phyloP scores from a whole-genome alignment of 192 early-diverging fungal species.

The Coemansia nantahalensis region DNA sequence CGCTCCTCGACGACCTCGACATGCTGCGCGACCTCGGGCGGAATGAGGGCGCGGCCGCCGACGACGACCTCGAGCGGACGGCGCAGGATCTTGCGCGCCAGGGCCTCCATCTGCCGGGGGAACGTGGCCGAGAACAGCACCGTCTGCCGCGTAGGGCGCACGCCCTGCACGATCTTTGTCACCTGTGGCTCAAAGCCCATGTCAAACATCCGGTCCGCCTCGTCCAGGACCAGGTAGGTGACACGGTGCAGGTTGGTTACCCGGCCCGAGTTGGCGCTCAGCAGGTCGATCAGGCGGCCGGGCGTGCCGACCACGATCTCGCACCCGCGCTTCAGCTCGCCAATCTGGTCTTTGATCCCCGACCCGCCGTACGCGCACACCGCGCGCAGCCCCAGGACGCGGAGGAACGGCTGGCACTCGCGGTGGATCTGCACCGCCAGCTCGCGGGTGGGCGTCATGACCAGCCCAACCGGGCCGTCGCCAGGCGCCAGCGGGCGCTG shows the following conservation, averaged over 20 bases:
- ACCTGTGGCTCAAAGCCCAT: conserved; percentile 99
- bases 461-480: conserved; percentile 82
- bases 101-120: conserved; percentile 92
- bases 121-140: conserved; percentile 96
- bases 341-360: conserved; percentile 85
- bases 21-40: conserved; percentile 81
- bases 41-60: conserved; percentile 88
- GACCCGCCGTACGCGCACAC: conserved; percentile 91
- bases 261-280: conserved; percentile 82
- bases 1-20: conserved; percentile 81
- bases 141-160: conserved; percentile 82
- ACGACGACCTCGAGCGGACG: conserved; percentile 94
- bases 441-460: conserved; percentile 94
- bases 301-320: conserved; percentile 94
- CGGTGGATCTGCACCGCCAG: conserved; percentile 90
- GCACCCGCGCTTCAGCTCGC: conserved; percentile 83
- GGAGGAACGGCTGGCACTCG: conserved; percentile 88
- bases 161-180: conserved; percentile 91
- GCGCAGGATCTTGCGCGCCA: conserved; percentile 88
- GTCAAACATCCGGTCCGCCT: conserved; percentile 98
- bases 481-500: conserved; percentile 72
- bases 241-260: conserved; percentile 86
- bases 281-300: conserved; percentile 84
- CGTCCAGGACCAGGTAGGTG: conserved; percentile 96
- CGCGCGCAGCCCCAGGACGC: conserved; percentile 77